phyloP scores from a whole-genome alignment of 352 stramenopile species.

The Globisporangium camurandrum region DNA sequence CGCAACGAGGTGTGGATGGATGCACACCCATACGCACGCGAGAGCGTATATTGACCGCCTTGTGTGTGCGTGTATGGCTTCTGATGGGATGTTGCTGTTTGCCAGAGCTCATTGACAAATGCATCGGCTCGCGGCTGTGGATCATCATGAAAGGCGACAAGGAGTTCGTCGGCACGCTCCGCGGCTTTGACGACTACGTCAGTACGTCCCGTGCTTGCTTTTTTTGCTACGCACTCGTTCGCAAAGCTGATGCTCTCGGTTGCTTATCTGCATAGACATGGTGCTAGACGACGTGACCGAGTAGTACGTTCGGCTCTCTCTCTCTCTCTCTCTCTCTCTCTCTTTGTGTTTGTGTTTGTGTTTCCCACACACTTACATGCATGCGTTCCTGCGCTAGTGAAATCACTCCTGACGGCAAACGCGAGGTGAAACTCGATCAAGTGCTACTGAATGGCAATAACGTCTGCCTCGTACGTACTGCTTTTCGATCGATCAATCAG shows the following conservation, averaged over 20 bases:
- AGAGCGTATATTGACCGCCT: background rate
- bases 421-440: conserved; percentile 86
- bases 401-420: conserved; percentile 83
- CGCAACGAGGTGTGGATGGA: no score
- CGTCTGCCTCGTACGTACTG: conserved; percentile 82
- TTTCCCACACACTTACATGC: background rate
- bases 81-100: no score
- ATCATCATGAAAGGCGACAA: conserved; percentile 99
- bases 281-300: conserved; percentile 94
- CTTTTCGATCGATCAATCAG: background rate
- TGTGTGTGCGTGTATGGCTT: background rate
- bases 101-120: conserved; percentile 99
- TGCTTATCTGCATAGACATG: conserved; percentile 48
- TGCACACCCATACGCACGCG: background rate
- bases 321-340: conserved; percentile 1
- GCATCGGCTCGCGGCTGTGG: conserved; percentile 97
- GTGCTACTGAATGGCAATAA: conserved; percentile 99
- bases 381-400: conserved; percentile 30
- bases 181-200: conserved; percentile 96
- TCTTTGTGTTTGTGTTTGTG: background rate
- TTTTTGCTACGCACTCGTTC: background rate
- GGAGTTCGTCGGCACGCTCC: conserved; percentile 92
- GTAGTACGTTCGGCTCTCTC: conserved; percentile 81
- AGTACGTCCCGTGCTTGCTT: conserved; percentile 57
- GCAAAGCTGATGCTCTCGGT: background rate